A percentile compares a stretch with the other conserved stretches of the same genome.
These are phyloP conservation scores for Penicillium bovifimosum DNA, from an alignment of 495 filamentous ascomycete species.

Conservation along the genomic window DNA sequence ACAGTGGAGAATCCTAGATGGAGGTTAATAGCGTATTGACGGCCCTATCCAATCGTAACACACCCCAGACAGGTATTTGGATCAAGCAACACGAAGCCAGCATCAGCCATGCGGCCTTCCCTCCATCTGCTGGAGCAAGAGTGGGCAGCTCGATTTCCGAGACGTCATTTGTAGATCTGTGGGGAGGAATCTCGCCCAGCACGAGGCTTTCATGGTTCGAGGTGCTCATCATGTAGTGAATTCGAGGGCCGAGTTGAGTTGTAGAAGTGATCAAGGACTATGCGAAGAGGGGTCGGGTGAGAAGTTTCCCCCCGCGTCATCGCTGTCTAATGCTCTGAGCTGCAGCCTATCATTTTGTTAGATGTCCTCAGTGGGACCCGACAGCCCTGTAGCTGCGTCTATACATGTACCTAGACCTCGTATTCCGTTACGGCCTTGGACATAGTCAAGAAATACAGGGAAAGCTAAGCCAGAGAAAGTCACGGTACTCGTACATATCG, in stretches of 20 bases:
- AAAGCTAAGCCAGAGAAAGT: not conserved
- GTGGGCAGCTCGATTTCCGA: constrained; percentile 29
- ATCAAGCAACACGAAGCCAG: constrained; percentile 56
- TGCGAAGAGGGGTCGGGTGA: not conserved
- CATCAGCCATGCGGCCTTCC: constrained; percentile 60
- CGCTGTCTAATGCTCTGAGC: not conserved
- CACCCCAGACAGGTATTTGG: constrained; percentile 62
- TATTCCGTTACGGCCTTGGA: not conserved
- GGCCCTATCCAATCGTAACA: not conserved
- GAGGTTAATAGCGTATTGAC: not conserved
- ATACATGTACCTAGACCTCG: not conserved
- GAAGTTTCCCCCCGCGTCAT: constrained; percentile 8
- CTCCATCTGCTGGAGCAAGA: constrained; percentile 54
- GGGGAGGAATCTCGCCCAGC: constrained; percentile 1
- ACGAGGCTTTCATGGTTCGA: constrained; percentile 3
- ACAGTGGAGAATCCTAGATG: constrained; percentile 44
- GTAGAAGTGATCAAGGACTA: not conserved
- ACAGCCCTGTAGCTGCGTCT: not conserved
- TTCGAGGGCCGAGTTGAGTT: not conserved
- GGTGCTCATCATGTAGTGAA: constrained; percentile 2
- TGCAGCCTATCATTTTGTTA: not conserved
- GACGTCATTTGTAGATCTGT: constrained; percentile 4
- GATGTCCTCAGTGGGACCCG: too few species aligned
- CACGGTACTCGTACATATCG: constrained; percentile 20
- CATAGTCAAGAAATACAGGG: not conserved